These are phyloP conservation scores for Apiotrichum laibachii DNA, from an alignment of 1,284 basidiomycete genomes.

Conservation along the genomic window DNA sequence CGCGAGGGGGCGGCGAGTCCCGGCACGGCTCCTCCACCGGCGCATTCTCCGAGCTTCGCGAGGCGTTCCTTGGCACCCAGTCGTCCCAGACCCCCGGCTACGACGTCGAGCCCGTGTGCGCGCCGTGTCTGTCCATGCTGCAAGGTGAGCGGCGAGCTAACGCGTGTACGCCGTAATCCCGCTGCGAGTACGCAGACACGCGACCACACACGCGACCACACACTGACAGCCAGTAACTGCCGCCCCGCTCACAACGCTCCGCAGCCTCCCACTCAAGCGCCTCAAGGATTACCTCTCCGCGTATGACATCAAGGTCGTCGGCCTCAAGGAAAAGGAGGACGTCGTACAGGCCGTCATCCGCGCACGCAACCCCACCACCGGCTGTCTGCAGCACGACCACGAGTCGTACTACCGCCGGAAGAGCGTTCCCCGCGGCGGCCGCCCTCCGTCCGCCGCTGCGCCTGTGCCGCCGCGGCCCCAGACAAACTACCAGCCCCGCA, in stretches of 20 bases:
- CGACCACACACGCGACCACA: no score
- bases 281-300: conserved; percentile 49
- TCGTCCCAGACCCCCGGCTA: conserved; percentile 33
- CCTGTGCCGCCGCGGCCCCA: not conserved
- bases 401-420: conserved; percentile 48
- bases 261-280: conserved; percentile 46
- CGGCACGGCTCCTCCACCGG: conserved; percentile 3
- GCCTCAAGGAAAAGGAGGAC: conserved; percentile 48
- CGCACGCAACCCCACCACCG: conserved; percentile 41
- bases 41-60: conserved; percentile 27
- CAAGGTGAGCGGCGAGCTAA: conserved; percentile 37
- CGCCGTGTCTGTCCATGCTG: conserved; percentile 44
- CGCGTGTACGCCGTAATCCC: not conserved
- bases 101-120: conserved; percentile 47
- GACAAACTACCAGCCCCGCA: conserved; percentile 9
- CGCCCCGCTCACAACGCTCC: conserved; percentile 36
- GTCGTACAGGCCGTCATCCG: conserved; percentile 44
- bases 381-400: conserved; percentile 42
- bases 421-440: conserved; percentile 35
- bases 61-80: conserved; percentile 25
- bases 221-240: conserved; percentile 38
- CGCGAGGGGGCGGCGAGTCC: conserved; percentile 25
- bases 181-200: no score
- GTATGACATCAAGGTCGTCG: conserved; percentile 42
- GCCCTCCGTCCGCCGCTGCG: not conserved